Evolutionary conservation across 2,329 filamentous ascomycete species (phyloP), one percentile per base, ranked within the genome.

Genomic region (Trichoderma atrobrunneum): DNA sequence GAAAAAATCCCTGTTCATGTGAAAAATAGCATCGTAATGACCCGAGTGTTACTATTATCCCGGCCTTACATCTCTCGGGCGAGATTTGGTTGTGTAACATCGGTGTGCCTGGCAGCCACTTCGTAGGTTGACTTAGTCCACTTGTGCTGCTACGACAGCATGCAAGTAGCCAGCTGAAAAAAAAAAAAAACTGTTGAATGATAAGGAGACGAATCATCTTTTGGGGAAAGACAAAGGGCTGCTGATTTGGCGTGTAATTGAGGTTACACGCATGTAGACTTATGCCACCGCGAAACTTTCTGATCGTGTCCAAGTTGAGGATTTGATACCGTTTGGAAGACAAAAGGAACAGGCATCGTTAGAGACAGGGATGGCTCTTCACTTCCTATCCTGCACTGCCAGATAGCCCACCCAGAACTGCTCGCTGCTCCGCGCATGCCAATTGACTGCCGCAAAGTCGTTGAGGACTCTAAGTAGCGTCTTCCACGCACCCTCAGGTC

Each of bases 401-500:
- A 72, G 36, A n/a, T 59, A 48, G 18, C 48, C 59, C 18, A 59
- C 30, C 72, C 72, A 71, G 26, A 39, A 73, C 30, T 36, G 39
- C 61, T 73, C 72, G 16, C 32, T 57, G 56, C 60, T 71, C 5
- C 57, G 24, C 14, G 30, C 54, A n/a, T 48, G 28, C 72, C 72
- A 71, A 3, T 71, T 64, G 28, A 36, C 48, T 2, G 72, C 56
- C 36, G 60, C 68, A 61, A 63, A 63, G 54, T 65, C 39, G 12
- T 71, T 73, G 14, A 73, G 36, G 21, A 71, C 8, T 30, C 39
- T 61, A 11, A 73, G 67, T 7, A 73, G 54, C 43, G 10, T 64
- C 60, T 36, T 59, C 72, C 72, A 73, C n/a, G 68, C 61, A 7
- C 71, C 67, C 32, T 59, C 62, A 3, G 68, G 61, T 0, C 39